A percentile compares a stretch with the other conserved stretches of the same genome.
Conservation (phyloP, 148 eudicot genomes). For the Amaranthus cruentus region DNA sequence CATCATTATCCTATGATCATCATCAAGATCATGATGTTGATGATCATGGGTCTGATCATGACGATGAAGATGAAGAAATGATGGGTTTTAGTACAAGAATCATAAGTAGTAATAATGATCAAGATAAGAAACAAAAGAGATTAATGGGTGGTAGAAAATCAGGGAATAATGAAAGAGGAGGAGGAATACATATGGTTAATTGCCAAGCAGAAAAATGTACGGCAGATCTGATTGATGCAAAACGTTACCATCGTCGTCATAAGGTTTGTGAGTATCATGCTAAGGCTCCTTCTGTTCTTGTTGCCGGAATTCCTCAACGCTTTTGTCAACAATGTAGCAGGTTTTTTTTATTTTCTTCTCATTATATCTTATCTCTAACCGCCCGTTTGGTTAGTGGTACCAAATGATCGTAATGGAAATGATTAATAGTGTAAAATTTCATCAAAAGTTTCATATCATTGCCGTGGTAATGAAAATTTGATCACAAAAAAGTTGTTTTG, state of each 20-base stretch:
- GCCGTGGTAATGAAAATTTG: no score
- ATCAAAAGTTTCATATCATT: no score
- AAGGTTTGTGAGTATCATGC: slow-evolving; percentile 51
- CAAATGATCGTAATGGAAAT: no score
- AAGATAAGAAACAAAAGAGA: slow-evolving; percentile 7
- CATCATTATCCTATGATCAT: no score
- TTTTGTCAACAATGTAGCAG: slow-evolving; percentile 63
- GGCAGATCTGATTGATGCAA: slow-evolving; percentile 33
- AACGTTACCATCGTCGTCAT: slow-evolving; percentile 47
- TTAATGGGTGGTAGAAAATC: not conserved
- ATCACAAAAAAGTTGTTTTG: no score
- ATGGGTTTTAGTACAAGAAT: not conserved
- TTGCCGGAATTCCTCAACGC: slow-evolving; percentile 36
- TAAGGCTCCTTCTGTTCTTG: slow-evolving; percentile 36
- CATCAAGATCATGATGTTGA: not conserved
- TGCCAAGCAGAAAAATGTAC: slow-evolving; percentile 44
- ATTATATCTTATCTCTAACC: no score
- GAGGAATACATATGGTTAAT: not conserved
- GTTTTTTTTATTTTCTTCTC: slow-evolving; percentile 9
- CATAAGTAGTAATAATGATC: not conserved
- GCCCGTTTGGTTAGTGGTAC: no score
- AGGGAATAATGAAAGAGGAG: not conserved
- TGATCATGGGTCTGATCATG: not conserved
- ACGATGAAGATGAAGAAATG: not conserved
- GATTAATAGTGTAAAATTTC: no score